Base-by-base conservation (phyloP, 148 eudicot genomes). In the Silene conica region DNA sequence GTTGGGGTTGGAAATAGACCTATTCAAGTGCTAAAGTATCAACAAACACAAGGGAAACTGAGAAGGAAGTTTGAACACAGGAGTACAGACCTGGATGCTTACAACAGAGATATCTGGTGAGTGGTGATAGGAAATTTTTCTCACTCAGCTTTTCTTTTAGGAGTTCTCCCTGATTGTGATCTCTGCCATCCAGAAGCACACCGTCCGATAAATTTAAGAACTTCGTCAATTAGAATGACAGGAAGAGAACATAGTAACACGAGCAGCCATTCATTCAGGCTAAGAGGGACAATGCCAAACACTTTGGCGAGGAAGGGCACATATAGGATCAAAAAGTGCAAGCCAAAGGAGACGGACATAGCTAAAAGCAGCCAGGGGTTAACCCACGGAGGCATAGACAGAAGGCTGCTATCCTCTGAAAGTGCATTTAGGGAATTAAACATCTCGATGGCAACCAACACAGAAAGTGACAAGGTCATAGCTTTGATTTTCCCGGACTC, bases 351-450 rank as follows among this genome's bases (percentile, higher is more conserved):
- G 76, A 87, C 79, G 3, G 89, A 89, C 90, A 87, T 89, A 12
- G 93, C 93, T 67, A 85, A 28, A 63, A 87, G 87, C 22, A 89
- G 87, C 83, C 83, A 89, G 11, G 93, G 93, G 78, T 89, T 89
- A 69, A 85, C 90, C 93, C 93, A 89, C 28, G 93, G 93, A 22
- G 93, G 93, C 93, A 89, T 87, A 22, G 89, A 70, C 72, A 89
- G 66, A 41, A 89, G 88, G 72, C 90, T 89, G 9, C 86, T 89
- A 54, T 89, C 93, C 71, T 89, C 93, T 0, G 93, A 89, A 70
- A 89, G 87, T 16, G 90, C 93, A 38, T 89, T 89, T 4, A 89
- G 86, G 69, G 93, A 89, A 58, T 89, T 89, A 76, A 89, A 89
- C 93, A 89, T 89, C 84, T 89, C 93, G 28, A 89, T 89, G 54